Evolutionary conservation across 2,329 filamentous ascomycete species (phyloP).

Genomic region (Claviceps fusiformis): DNA sequence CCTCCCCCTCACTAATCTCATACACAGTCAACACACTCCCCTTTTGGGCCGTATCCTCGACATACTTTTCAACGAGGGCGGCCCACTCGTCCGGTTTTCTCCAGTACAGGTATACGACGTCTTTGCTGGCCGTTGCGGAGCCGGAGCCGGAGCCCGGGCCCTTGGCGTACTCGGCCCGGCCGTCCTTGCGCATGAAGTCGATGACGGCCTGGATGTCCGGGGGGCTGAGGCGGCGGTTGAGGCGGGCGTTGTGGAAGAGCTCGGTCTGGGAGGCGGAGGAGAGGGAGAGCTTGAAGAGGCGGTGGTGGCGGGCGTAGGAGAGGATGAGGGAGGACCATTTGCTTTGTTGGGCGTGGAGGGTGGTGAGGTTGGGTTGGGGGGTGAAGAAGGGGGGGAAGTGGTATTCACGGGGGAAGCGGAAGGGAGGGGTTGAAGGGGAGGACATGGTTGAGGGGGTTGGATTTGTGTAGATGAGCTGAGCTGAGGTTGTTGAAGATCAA

Average conservation of each 20-base stretch:
- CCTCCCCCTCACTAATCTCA: slow-evolving; percentile 81
- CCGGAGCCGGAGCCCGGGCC: neutral
- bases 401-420: slow-evolving; percentile 48
- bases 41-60: slow-evolving; percentile 79
- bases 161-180: slow-evolving; percentile 51
- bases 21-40: slow-evolving; percentile 83
- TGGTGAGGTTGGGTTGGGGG: slow-evolving; percentile 60
- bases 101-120: slow-evolving; percentile 70
- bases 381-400: slow-evolving; percentile 79
- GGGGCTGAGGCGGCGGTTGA: slow-evolving; percentile 36
- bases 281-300: slow-evolving; percentile 62
- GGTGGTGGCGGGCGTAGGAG: slow-evolving; percentile 66
- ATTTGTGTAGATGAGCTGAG: neutral
- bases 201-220: slow-evolving; percentile 44
- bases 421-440: neutral
- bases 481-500: neutral
- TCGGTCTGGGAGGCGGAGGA: slow-evolving; percentile 36
- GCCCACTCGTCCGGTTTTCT: slow-evolving; percentile 85
- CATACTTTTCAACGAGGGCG: slow-evolving; percentile 60
- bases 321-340: slow-evolving; percentile 85
- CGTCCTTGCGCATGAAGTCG: slow-evolving; percentile 44
- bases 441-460: neutral
- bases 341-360: slow-evolving; percentile 59
- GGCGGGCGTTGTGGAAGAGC: slow-evolving; percentile 43
- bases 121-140: slow-evolving; percentile 12